These are phyloP conservation scores for Viola pubescens DNA, from an alignment of 441 rosid genomes.

Conservation along the genomic window DNA sequence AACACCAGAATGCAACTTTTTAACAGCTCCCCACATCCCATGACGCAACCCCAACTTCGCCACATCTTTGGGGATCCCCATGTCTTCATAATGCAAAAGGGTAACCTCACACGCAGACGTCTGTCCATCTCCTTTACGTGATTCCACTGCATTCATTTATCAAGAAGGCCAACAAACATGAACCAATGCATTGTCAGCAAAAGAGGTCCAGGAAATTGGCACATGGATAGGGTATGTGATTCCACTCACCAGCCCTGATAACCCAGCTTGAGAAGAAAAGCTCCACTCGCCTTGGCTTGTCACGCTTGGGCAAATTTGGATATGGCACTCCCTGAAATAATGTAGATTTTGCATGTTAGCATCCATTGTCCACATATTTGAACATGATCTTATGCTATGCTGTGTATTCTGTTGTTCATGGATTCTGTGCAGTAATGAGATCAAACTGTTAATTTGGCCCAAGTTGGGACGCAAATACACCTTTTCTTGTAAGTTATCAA, in stretches of 20 bases:
- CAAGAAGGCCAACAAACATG: constrained; percentile 7
- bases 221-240: neutral
- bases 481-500: too few relatives aligned
- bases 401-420: too few relatives aligned
- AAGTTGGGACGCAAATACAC: too few relatives aligned
- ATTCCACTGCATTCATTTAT: constrained; percentile 53
- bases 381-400: neutral
- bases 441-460: neutral
- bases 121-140: constrained; percentile 75
- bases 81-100: constrained; percentile 80
- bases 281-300: constrained; percentile 93
- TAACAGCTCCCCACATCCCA: constrained; percentile 96
- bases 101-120: constrained; percentile 74
- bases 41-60: constrained; percentile 90
- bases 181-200: neutral
- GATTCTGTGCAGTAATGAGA: too few relatives aligned
- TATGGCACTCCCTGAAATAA: constrained; percentile 63
- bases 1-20: constrained; percentile 71
- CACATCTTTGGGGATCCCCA: constrained; percentile 98
- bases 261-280: constrained; percentile 93
- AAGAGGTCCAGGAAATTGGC: constrained; percentile 6
- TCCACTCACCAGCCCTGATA: constrained; percentile 58
- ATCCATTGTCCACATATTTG: neutral
- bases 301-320: constrained; percentile 47
- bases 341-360: constrained; percentile 7